Conservation (phyloP, 106 monocot genomes). For the Acorus calamus region DNA sequence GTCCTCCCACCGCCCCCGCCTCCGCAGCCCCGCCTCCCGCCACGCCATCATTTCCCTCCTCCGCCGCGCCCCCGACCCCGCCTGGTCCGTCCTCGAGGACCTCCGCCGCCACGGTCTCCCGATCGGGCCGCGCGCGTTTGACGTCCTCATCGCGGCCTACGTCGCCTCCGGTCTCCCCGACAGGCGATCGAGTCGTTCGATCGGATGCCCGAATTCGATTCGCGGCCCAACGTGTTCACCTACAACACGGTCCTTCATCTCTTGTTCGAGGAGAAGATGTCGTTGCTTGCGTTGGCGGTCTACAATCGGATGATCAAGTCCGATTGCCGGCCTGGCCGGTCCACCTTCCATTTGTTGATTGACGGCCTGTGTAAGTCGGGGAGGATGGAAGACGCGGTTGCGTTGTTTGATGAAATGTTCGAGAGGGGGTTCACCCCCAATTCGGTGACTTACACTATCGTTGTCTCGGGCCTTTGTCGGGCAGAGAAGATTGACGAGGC, state of each 20-base stretch:
- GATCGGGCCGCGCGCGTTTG: not conserved
- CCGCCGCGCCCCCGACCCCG: not conserved
- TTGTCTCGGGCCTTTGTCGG: slow-evolving; percentile 41
- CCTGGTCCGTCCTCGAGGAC: slow-evolving; percentile 21
- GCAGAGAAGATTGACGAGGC: slow-evolving; percentile 39
- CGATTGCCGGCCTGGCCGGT: slow-evolving; percentile 38
- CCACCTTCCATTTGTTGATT: slow-evolving; percentile 54
- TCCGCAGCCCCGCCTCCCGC: slow-evolving; percentile 36
- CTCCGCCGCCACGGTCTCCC: slow-evolving; percentile 10
- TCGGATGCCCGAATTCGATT: slow-evolving; percentile 53
- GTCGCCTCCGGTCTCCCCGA: slow-evolving; percentile 43
- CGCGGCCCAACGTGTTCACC: slow-evolving; percentile 39
- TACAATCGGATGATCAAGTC: slow-evolving; percentile 60
- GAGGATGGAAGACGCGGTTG: slow-evolving; percentile 33
- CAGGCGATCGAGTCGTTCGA: slow-evolving; percentile 47
- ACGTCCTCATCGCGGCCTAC: slow-evolving; percentile 20
- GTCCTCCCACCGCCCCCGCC: slow-evolving; percentile 19
- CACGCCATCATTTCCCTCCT: slow-evolving; percentile 33
- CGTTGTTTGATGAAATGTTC: slow-evolving; percentile 84
- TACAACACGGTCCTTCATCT: slow-evolving; percentile 53
- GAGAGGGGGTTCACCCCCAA: slow-evolving; percentile 33
- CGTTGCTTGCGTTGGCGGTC: slow-evolving; percentile 47
- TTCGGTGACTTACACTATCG: slow-evolving; percentile 36
- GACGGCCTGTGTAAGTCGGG: slow-evolving; percentile 49
- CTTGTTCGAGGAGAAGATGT: slow-evolving; percentile 33